Evolutionary conservation across 2,329 filamentous ascomycete genomes (phyloP).

Genomic region (Calonectria pseudoturangicola): DNA sequence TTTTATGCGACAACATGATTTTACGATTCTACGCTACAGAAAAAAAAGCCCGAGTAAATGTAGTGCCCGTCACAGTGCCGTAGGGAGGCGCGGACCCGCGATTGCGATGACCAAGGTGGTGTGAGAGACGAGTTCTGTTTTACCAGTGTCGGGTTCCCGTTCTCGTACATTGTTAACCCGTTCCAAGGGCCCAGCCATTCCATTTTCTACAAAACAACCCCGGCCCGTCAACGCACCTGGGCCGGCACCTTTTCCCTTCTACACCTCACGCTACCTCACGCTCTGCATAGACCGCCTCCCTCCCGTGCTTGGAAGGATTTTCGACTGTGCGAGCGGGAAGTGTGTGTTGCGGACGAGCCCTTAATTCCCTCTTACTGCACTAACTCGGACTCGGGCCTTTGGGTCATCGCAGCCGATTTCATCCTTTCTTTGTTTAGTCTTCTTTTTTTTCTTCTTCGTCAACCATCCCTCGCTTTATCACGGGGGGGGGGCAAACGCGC

Average conservation of each 20-base stretch:
- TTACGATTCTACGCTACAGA: not conserved
- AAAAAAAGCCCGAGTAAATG: not conserved
- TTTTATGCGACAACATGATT: conserved; percentile 7
- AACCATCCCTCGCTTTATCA: conserved; percentile 28
- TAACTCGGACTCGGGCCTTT: conserved; percentile 7
- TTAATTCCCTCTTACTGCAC: conserved; percentile 23
- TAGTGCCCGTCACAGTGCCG: not conserved
- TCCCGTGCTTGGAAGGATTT: conserved; percentile 18
- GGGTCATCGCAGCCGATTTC: not conserved
- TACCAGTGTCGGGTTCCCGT: conserved; percentile 29
- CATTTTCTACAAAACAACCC: conserved; percentile 33
- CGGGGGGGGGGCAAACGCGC: conserved; percentile 11
- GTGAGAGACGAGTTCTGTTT: conserved; percentile 29
- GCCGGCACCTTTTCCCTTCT: conserved; percentile 26
- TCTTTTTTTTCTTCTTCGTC: not conserved
- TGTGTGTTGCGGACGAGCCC: conserved; percentile 2
- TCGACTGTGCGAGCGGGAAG: conserved; percentile 19
- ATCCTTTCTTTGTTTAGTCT: conserved; percentile 8
- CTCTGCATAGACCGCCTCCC: conserved; percentile 18
- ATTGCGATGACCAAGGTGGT: conserved; percentile 18
- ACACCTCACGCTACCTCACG: conserved; percentile 20
- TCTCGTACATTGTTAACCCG: conserved; percentile 28
- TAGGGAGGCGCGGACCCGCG: not conserved
- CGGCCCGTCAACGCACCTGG: conserved; percentile 27
- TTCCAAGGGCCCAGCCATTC: conserved; percentile 35